Conservation (phyloP, 768 basidiomycete genomes). For the Sporobolomyces pararoseus region DNA sequence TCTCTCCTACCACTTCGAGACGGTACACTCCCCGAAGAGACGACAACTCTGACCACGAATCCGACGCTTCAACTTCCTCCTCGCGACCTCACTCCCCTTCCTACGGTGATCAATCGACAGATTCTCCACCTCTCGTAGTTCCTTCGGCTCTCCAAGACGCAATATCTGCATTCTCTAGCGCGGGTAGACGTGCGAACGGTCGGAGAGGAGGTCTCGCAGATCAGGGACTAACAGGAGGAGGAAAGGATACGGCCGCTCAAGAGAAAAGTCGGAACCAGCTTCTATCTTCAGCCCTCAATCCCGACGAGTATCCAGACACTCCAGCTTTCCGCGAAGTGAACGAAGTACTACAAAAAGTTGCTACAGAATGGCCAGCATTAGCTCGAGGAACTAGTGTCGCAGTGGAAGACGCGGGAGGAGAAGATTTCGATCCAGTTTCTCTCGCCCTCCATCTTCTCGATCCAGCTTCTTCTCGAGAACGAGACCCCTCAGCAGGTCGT, state of each 20-base stretch:
- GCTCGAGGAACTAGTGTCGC: constrained; percentile 33
- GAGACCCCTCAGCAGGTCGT: background rate
- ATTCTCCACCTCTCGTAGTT: constrained; percentile 16
- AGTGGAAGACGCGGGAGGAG: constrained; percentile 22
- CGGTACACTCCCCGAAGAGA: background rate
- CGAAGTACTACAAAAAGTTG: constrained; percentile 30
- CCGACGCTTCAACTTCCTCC: constrained; percentile 2
- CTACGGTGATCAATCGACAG: constrained; percentile 10
- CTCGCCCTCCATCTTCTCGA: constrained; percentile 85
- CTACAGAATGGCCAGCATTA: constrained; percentile 41
- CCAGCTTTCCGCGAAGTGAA: constrained; percentile 45
- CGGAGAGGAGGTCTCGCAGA: constrained; percentile 34
- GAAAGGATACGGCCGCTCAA: background rate
- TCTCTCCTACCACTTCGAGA: background rate
- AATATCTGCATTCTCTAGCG: constrained; percentile 34
- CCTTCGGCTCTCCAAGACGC: constrained; percentile 27
- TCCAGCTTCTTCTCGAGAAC: constrained; percentile 47
- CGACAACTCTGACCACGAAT: background rate
- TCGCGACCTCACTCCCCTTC: constrained; percentile 13
- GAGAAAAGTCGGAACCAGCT: background rate
- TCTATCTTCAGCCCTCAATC: constrained; percentile 13
- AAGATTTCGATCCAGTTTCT: constrained; percentile 87
- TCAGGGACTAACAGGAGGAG: constrained; percentile 22
- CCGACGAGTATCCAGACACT: constrained; percentile 42
- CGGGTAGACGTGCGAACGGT: constrained; percentile 32